Percentiles rank a stretch among this genome's conserved stretches.
Evolutionary conservation across 2,329 filamentous ascomycete genomes (phyloP).

Genomic region (Akanthomyces muscarius): DNA sequence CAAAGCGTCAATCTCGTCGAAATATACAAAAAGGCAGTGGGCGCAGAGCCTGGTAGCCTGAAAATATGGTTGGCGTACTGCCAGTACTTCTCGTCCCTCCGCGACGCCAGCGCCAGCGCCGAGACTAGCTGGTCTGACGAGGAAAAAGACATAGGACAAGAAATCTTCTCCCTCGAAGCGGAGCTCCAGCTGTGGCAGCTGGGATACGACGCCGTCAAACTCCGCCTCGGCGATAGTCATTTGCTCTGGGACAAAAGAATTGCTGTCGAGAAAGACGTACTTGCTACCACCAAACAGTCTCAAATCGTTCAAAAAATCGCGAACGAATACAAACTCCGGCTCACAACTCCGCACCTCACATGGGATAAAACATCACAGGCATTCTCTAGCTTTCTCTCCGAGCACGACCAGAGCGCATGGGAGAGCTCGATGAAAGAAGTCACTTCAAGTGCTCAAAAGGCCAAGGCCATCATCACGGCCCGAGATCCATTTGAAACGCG

Average conservation of each 20-base stretch:
- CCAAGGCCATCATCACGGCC: slow-evolving; percentile 57
- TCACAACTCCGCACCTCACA: slow-evolving; percentile 67
- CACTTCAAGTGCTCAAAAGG: slow-evolving; percentile 58
- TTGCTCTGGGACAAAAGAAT: slow-evolving; percentile 77
- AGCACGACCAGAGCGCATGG: slow-evolving; percentile 66
- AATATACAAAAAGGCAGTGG: slow-evolving; percentile 64
- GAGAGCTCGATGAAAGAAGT: slow-evolving; percentile 69
- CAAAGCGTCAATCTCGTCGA: slow-evolving; percentile 67
- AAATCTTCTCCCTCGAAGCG: slow-evolving; percentile 65
- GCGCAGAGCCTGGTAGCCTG: slow-evolving; percentile 68
- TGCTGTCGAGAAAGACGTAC: slow-evolving; percentile 64
- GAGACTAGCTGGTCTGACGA: slow-evolving; percentile 59
- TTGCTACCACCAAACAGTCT: slow-evolving; percentile 52
- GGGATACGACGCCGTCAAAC: slow-evolving; percentile 67
- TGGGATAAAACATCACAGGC: slow-evolving; percentile 72
- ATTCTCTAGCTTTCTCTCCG: slow-evolving; percentile 71
- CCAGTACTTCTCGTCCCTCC: slow-evolving; percentile 71
- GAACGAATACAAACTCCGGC: slow-evolving; percentile 64
- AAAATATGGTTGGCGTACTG: slow-evolving; percentile 74
- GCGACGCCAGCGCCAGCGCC: slow-evolving; percentile 53
- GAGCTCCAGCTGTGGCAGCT: slow-evolving; percentile 68
- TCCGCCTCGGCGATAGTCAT: slow-evolving; percentile 72
- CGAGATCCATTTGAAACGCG: slow-evolving; percentile 67
- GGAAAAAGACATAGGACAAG: slow-evolving; percentile 63
- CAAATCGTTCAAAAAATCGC: slow-evolving; percentile 61